Percentiles rank a stretch among this genome's conserved stretches.
Conservation (phyloP, 257 asterid genomes). For the Solanum sejunctum region DNA sequence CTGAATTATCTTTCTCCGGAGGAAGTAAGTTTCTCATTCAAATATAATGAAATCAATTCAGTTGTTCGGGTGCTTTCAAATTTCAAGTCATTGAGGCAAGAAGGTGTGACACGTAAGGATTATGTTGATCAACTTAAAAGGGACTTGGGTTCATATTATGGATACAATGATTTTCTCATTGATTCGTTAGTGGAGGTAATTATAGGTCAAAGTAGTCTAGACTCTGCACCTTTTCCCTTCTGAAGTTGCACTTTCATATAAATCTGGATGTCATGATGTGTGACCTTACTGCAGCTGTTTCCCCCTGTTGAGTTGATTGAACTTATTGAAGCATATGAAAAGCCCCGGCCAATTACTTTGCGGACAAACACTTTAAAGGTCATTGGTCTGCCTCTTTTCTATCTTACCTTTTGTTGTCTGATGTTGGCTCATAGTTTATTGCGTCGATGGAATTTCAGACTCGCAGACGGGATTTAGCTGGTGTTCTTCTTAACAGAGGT, state of each 20-base stretch:
- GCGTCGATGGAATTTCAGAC: constrained; percentile 28
- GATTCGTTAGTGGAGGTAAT: constrained; percentile 74
- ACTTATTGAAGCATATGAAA: constrained; percentile 89
- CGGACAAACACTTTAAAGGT: constrained; percentile 92
- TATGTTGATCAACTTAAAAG: constrained; percentile 59
- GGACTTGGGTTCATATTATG: constrained; percentile 70
- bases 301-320: constrained; percentile 87
- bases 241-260: neutral
- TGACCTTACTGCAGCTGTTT: constrained; percentile 47
- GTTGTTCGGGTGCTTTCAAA: constrained; percentile 83
- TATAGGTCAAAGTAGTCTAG: neutral
- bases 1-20: neutral
- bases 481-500: constrained; percentile 83
- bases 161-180: constrained; percentile 81
- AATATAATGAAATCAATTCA: constrained; percentile 22
- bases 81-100: constrained; percentile 63
- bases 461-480: constrained; percentile 96
- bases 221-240: neutral
- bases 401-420: neutral
- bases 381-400: neutral
- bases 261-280: neutral
- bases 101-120: constrained; percentile 60
- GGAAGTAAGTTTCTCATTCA: neutral
- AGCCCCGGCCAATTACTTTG: constrained; percentile 81
- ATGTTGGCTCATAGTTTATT: neutral